These are phyloP conservation scores for Zasmidium citrigriseum DNA, from an alignment of 2,329 filamentous ascomycete species.

Conservation along the genomic window DNA sequence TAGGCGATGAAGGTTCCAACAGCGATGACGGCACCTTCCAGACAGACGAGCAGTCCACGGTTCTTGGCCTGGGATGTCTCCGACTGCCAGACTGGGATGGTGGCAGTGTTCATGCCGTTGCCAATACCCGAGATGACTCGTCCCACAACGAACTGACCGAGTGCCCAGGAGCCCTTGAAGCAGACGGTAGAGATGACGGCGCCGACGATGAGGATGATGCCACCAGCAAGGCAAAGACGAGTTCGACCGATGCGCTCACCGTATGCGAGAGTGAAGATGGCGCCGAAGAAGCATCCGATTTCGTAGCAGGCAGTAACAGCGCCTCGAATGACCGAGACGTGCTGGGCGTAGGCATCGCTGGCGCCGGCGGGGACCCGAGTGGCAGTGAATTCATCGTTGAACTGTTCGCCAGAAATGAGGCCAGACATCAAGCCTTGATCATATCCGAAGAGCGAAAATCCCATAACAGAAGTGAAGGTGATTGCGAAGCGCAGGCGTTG, in stretches of 20 bases:
- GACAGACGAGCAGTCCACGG: conserved; percentile 18
- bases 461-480: background rate
- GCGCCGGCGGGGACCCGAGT: background rate
- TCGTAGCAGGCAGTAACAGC: conserved; percentile 59
- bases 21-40: conserved; percentile 20
- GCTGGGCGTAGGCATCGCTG: background rate
- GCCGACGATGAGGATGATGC: conserved; percentile 50
- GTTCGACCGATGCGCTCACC: conserved; percentile 52
- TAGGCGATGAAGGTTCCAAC: conserved; percentile 16
- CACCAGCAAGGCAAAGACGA: conserved; percentile 47
- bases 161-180: conserved; percentile 27
- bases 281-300: conserved; percentile 62
- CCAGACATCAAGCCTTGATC: background rate
- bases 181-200: conserved; percentile 36
- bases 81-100: conserved; percentile 49
- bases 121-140: conserved; percentile 50
- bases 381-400: background rate
- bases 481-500: background rate
- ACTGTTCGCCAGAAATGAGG: background rate
- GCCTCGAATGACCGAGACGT: background rate
- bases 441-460: background rate
- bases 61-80: conserved; percentile 41
- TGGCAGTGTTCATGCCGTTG: conserved; percentile 36
- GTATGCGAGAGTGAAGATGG: conserved; percentile 47
- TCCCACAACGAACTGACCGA: conserved; percentile 51